These are phyloP conservation scores for Diaporthe sp. DNA, from an alignment of 2,329 filamentous ascomycete genomes.

Conservation along the genomic window DNA sequence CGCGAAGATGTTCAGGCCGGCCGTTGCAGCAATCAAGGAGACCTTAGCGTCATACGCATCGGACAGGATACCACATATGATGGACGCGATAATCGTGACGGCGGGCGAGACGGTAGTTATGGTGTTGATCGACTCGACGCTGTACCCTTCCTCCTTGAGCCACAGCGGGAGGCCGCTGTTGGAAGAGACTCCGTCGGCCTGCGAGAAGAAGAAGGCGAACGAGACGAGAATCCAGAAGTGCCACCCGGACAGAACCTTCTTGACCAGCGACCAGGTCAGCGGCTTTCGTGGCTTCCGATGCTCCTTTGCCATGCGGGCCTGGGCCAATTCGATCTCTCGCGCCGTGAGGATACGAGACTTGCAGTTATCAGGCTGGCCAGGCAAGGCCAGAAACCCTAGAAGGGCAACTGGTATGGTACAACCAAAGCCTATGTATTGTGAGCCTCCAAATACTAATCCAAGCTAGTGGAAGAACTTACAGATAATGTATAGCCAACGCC, in stretches of 20 bases:
- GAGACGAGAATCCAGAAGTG: slow-evolving; percentile 20
- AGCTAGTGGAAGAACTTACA: slow-evolving; percentile 42
- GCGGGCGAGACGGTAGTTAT: slow-evolving; percentile 18
- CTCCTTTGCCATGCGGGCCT: slow-evolving; percentile 43
- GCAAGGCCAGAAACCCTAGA: slow-evolving; percentile 47
- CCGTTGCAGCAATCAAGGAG: background rate
- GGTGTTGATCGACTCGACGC: slow-evolving; percentile 15
- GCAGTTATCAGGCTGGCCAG: slow-evolving; percentile 49
- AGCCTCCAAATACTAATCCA: rapidly evolving
- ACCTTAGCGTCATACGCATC: slow-evolving; percentile 21
- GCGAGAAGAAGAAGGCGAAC: slow-evolving; percentile 70
- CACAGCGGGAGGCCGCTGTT: slow-evolving; percentile 44
- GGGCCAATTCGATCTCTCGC: slow-evolving; percentile 45
- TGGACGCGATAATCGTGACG: slow-evolving; percentile 1
- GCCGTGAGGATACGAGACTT: slow-evolving; percentile 47
- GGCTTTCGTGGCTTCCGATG: slow-evolving; percentile 1
- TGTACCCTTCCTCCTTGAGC: slow-evolving; percentile 10
- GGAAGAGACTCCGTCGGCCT: slow-evolving; percentile 65
- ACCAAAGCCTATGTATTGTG: background rate
- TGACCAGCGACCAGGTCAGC: background rate
- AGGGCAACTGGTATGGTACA: slow-evolving; percentile 47
- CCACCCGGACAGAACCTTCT: background rate
- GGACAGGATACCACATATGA: slow-evolving; percentile 16
- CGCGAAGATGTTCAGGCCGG: slow-evolving; percentile 2
- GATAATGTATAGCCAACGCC: slow-evolving; percentile 69